Base-by-base conservation (phyloP, 1,139 yeast species). In the Blastobotrys arbuscula region DNA sequence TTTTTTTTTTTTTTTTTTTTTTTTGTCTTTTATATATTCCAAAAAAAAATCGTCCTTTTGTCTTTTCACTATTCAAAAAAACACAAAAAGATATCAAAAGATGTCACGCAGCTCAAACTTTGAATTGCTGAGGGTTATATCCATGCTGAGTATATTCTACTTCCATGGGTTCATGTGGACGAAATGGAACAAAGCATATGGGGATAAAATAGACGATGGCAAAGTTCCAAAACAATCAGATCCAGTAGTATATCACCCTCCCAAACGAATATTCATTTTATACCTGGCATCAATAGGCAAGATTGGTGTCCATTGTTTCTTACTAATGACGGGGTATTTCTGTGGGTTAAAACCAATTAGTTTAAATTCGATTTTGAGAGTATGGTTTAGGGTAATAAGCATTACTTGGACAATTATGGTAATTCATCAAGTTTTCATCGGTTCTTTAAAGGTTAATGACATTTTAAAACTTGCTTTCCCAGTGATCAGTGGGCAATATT, bases 121-220 rank as follows among this genome's bases (percentile, higher is more conserved):
- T 38, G 53, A 51, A 43, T 34, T 51, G 41, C 19, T 42, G 18
- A 45, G 53, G 10, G 18, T 51, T 6, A 24, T 51, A 18, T 38
- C 47, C 39, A 51, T 51, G 53, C 16, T 46, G 2, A n/a, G 49
- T 28, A 49, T 51, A 13, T 46, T 51, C 12, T 45, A 42, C 23
- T 39, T 31, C 34, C 53, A 51, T 36, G 44, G 40, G 24, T 34
- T 44, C 2, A 24, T 19, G 30, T 39, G 42, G 21, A 37, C 53
- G 5, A 18, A 16, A 16, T 51, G 52, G 52, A 44, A 33, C 3
- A 15, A 20, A 15, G 39, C 39, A n/a, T 43, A 42, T 10, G 28
- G 18, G 8, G 18, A 19, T 16, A 37, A 19, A 13, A 5, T 20
- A 20, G 26, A 37, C 3, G 24, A 37, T 16, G 26, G 26, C 15